Conservation (phyloP, 1,139 yeast genomes). For the Hyphopichia pseudoburtonii region DNA sequence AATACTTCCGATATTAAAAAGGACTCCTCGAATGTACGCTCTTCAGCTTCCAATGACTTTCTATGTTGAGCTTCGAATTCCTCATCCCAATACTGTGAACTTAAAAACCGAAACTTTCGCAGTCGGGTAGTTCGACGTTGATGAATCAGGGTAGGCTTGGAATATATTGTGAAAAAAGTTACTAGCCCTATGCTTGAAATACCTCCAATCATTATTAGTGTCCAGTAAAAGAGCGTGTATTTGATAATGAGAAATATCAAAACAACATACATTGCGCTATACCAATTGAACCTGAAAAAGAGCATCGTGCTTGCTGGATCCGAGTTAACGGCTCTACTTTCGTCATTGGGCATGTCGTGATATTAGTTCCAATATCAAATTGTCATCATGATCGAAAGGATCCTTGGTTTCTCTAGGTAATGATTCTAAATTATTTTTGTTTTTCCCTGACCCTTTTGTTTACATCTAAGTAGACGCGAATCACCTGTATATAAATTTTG, state of each 20-base stretch:
- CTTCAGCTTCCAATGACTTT: conserved; percentile 13
- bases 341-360: no score
- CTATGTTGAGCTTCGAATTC: not conserved
- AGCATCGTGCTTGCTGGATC: no score
- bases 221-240: conserved; percentile 1
- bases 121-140: not conserved
- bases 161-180: not conserved
- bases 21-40: conserved; percentile 49
- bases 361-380: no score
- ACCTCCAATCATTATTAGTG: not conserved
- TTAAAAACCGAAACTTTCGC: not conserved
- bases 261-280: not conserved
- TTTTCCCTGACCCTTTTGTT: no score
- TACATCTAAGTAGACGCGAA: not conserved
- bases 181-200: not conserved
- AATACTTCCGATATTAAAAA: conserved; percentile 54
- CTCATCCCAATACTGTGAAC: not conserved
- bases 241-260: not conserved
- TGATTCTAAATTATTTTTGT: no score
- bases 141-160: not conserved
- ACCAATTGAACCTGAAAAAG: not conserved
- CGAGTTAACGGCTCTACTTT: no score
- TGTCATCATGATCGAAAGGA: no score
- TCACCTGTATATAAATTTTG: not conserved
- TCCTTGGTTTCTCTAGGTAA: no score